Evolutionary conservation across 805 yeast genomes (phyloP).

Genomic region (Tetrapisispora arboricola): DNA sequence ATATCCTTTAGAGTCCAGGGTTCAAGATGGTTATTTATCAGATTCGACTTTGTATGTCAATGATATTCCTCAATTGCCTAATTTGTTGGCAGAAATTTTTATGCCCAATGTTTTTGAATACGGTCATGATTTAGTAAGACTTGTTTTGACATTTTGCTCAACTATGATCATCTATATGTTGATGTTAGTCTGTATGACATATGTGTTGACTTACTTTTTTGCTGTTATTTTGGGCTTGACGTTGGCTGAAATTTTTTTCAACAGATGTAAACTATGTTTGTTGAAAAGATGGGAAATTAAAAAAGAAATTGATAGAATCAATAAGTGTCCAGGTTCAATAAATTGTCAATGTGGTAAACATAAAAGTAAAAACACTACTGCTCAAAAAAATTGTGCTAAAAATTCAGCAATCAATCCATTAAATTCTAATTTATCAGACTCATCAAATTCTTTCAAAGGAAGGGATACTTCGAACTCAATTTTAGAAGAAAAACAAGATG

Average conservation of each 20-base stretch:
- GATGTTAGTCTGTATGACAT: conserved; percentile 75
- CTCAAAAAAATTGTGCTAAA: neutral
- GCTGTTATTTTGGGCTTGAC: conserved; percentile 64
- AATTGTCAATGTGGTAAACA: conserved; percentile 25
- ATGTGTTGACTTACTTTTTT: conserved; percentile 55
- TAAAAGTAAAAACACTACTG: conserved; percentile 2
- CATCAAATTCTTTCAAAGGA: neutral
- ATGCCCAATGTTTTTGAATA: conserved; percentile 23
- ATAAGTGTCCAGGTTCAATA: conserved; percentile 22
- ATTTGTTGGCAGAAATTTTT: conserved; percentile 20
- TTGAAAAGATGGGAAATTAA: conserved; percentile 27
- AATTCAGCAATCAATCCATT: neutral
- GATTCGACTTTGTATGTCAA: conserved; percentile 9
- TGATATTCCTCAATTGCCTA: conserved; percentile 24
- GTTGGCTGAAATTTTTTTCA: conserved; percentile 59
- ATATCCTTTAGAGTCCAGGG: neutral
- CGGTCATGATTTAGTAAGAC: conserved; percentile 42
- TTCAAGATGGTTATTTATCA: conserved; percentile 27
- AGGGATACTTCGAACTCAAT: neutral
- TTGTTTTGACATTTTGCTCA: conserved; percentile 46
- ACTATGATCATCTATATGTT: conserved; percentile 60
- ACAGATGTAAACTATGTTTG: conserved; percentile 34
- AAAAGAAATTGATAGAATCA: conserved; percentile 19
- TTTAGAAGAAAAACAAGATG: neutral
- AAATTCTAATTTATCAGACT: neutral